A percentile compares a stretch with the other conserved stretches of the same genome.
These are phyloP conservation scores for Sporothrix schenckii DNA, from an alignment of 2,329 filamentous ascomycete species.

Conservation along the genomic window DNA sequence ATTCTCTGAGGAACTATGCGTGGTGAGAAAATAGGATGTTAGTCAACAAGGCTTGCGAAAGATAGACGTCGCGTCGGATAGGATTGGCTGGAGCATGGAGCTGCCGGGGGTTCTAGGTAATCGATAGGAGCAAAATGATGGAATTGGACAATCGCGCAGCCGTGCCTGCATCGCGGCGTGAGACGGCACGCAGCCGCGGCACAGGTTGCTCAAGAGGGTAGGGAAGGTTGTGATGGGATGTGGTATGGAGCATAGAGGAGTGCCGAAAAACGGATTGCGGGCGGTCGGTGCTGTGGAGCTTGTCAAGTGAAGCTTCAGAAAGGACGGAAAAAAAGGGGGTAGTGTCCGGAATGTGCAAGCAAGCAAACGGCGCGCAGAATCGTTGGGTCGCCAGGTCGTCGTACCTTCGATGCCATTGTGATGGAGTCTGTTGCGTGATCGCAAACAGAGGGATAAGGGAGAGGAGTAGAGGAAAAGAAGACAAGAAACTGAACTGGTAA, in stretches of 20 bases:
- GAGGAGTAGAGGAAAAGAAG: constrained; percentile 8
- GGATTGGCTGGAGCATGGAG: constrained; percentile 6
- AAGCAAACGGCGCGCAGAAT: not conserved
- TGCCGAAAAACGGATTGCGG: not conserved
- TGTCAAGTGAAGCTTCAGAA: not conserved
- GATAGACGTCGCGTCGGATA: not conserved
- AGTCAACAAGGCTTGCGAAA: constrained; percentile 17
- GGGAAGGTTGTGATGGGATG: not conserved
- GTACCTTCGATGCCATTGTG: constrained; percentile 35
- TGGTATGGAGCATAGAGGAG: not conserved
- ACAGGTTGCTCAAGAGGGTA: not conserved
- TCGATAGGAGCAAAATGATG: not conserved
- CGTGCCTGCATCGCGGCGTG: constrained; percentile 16
- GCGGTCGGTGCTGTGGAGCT: not conserved
- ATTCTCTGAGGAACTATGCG: constrained; percentile 78
- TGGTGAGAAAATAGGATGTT: not conserved
- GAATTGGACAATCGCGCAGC: constrained; percentile 7
- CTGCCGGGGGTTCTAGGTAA: not conserved
- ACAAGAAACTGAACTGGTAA: not conserved
- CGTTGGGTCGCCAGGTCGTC: not conserved
- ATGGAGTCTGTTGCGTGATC: constrained; percentile 9
- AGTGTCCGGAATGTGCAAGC: not conserved
- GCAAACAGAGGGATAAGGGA: not conserved
- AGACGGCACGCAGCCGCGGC: constrained; percentile 23
- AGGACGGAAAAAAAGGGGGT: not conserved